Base-by-base conservation (phyloP, 169 alveolate species). In the Miamiensis avidus region DNA sequence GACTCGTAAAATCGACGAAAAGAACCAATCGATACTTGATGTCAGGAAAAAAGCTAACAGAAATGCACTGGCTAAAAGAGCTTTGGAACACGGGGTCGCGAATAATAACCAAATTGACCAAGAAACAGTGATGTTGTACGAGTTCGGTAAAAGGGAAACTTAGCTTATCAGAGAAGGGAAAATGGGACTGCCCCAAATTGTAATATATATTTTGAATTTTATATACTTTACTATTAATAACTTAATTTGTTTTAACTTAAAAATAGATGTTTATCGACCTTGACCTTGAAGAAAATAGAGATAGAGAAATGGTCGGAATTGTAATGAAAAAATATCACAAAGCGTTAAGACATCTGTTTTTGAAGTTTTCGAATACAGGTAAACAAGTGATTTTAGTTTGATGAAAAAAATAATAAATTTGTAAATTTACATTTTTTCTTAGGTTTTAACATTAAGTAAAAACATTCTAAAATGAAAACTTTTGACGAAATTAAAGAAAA, bases 51-150 rank as follows among this genome's bases (percentile, higher is more conserved):
- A 31, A 4, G 72, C 29, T 31, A 75, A 79, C 26, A 79, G 90
- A 81, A 86, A 79, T n/a, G 11, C 74, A n/a, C 74, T 86, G 31
- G 84, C 74, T 32, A 86, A 74, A 69, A 86, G 90, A 75, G 34
- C 86, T 25, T 34, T 86, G 31, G 90, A 86, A 81, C 75, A 86
- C 74, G 90, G 90, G n/a, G 75, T 86, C 31, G 73, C 90, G n/a
- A 86, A 74, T 27, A 28, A 34, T 6, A 79, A 79, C 64, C 25
- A 34, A 64, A 86, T 76, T 74, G 87, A 86, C 65, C 64, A 34
- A n/a, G 87, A 86, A 64, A 76, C 87, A 0, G 79, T 34, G 74
- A 31, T 86, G 75, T 31, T 86, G 26, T 86, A 64, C 76, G 75
- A 81, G 1, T 83, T 65, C 49, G 90, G 90, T 6, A 65, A 75